Evolutionary conservation across 495 filamentous ascomycete genomes (phyloP).

Genomic region (Neurospora hispaniola): DNA sequence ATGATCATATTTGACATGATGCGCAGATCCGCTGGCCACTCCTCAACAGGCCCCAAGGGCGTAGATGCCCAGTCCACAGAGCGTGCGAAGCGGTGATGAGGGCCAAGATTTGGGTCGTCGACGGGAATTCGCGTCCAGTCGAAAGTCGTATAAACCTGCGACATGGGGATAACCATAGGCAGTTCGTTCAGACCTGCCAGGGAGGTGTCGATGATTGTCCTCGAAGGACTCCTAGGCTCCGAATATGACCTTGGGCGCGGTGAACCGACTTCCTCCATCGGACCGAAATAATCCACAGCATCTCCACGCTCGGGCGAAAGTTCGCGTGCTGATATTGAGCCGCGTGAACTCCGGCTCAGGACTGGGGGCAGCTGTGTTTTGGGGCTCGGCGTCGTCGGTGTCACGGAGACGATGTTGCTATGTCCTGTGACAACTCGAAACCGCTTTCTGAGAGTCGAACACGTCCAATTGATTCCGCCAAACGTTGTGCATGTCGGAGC

Average conservation of each 20-base stretch:
- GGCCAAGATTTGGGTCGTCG: conserved; percentile 42
- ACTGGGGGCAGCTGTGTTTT: conserved; percentile 15
- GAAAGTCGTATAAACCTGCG: conserved; percentile 34
- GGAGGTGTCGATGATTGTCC: conserved; percentile 9
- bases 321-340: conserved; percentile 16
- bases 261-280: conserved; percentile 10
- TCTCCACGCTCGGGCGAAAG: conserved; percentile 21
- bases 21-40: conserved; percentile 50
- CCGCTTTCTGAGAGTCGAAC: conserved; percentile 49
- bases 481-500: conserved; percentile 40
- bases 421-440: conserved; percentile 51
- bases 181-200: conserved; percentile 19
- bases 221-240: conserved; percentile 14
- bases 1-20: conserved; percentile 59
- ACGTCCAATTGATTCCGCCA: conserved; percentile 51
- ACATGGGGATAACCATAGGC: conserved; percentile 12
- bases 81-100: conserved; percentile 55
- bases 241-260: conserved; percentile 11
- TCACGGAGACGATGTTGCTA: conserved; percentile 15
- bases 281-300: conserved; percentile 28
- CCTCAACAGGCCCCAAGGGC: conserved; percentile 52
- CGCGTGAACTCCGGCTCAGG: conserved; percentile 14
- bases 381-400: conserved; percentile 27
- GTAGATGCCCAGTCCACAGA: conserved; percentile 56
- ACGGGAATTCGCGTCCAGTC: conserved; percentile 60